Percentiles rank a stretch among this genome's conserved stretches.
Evolutionary conservation across 1,284 basidiomycete genomes (phyloP).

Genomic region (Marasmius sp.): DNA sequence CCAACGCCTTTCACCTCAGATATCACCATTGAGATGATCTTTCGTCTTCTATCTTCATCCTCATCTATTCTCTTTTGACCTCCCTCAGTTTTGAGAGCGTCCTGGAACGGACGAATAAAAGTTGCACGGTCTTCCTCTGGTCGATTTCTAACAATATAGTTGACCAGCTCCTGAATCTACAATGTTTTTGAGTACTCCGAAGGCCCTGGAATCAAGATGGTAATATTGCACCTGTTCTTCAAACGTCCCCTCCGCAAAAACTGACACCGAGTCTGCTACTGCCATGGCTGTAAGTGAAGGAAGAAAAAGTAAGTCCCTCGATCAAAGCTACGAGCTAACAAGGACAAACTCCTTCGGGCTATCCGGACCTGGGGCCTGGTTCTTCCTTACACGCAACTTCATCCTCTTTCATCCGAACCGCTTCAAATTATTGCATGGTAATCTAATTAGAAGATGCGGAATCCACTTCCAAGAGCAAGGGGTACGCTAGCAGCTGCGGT

Average conservation of each 20-base stretch:
- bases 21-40: conserved; percentile 58
- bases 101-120: conserved; percentile 68
- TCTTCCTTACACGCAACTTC: not conserved
- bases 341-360: not conserved
- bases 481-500: conserved; percentile 74
- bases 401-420: not conserved
- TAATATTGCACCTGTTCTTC: conserved; percentile 69
- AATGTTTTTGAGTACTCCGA: conserved; percentile 8
- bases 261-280: conserved; percentile 72
- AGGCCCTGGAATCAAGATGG: conserved; percentile 5
- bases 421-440: not conserved
- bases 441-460: not conserved
- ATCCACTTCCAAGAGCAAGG: conserved; percentile 57
- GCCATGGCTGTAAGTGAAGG: conserved; percentile 29
- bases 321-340: not conserved
- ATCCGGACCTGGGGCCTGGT: not conserved
- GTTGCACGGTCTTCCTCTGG: conserved; percentile 68
- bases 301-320: not conserved
- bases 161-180: conserved; percentile 78
- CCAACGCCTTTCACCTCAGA: conserved; percentile 66
- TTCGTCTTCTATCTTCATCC: conserved; percentile 50
- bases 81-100: conserved; percentile 54
- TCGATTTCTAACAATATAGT: conserved; percentile 69
- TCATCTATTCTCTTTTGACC: conserved; percentile 53
- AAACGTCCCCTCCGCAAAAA: conserved; percentile 88